Percentiles rank a stretch among this genome's conserved stretches.
These are phyloP conservation scores for Kuraishia cidri DNA, from an alignment of 805 yeast genomes.

Conservation along the genomic window DNA sequence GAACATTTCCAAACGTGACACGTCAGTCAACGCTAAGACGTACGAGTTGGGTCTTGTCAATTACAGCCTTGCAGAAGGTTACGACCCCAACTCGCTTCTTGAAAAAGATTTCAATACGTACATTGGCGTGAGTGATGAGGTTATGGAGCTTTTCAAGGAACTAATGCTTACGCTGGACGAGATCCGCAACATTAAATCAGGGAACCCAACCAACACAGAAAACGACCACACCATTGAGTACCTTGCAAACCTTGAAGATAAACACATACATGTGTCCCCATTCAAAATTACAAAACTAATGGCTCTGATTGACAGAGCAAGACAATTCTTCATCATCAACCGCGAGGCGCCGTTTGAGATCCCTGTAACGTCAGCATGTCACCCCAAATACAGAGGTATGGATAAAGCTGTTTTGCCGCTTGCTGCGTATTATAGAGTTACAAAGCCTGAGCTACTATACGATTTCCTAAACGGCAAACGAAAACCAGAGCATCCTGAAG, in stretches of 20 bases:
- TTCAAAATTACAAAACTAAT: conserved; percentile 9
- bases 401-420: conserved; percentile 11
- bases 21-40: conserved; percentile 14
- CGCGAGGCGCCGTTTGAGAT: conserved; percentile 14
- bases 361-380: conserved; percentile 12
- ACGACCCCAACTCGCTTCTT: background rate
- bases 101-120: conserved; percentile 15
- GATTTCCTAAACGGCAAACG: too few species aligned
- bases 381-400: conserved; percentile 17
- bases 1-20: conserved; percentile 18
- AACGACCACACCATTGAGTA: too few species aligned
- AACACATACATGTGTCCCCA: too few species aligned
- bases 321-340: conserved; percentile 11
- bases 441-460: too few species aligned
- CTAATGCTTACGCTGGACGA: conserved; percentile 8
- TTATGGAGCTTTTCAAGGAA: conserved; percentile 12
- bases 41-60: conserved; percentile 14
- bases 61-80: conserved; percentile 9
- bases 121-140: conserved; percentile 19
- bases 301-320: conserved; percentile 13
- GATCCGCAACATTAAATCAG: conserved; percentile 3
- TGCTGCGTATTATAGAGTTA: conserved; percentile 13
- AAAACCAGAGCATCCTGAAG: too few species aligned
- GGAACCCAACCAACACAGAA: too few species aligned
- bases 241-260: too few species aligned